A percentile compares a stretch with the other conserved stretches of the same genome.
Evolutionary conservation across 192 early-diverging fungal species (phyloP).

Genomic region (Chytriomyces sp.): DNA sequence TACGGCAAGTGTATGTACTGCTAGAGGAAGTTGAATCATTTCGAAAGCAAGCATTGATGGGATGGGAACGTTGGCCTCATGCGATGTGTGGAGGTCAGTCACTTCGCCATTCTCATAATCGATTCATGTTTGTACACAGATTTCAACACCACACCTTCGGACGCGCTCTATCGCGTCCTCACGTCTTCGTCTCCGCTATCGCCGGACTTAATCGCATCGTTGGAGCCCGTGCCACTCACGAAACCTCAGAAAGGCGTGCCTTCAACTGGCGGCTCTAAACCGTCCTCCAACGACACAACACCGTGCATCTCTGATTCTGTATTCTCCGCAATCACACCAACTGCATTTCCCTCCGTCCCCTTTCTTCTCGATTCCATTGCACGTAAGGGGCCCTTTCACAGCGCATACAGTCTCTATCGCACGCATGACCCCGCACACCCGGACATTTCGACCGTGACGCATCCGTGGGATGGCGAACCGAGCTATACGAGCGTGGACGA

Average conservation of each 20-base stretch:
- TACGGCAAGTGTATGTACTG: conserved; percentile 41
- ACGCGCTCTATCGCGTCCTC: conserved; percentile 24
- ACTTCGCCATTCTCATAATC: background rate
- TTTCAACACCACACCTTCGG: conserved; percentile 30
- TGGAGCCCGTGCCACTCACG: background rate
- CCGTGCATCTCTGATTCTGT: no score
- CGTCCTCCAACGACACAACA: no score
- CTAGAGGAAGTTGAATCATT: conserved; percentile 27
- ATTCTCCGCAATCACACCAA: no score
- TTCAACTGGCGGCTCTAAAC: no score
- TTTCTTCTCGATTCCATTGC: background rate
- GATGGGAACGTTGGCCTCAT: conserved; percentile 21
- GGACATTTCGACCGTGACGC: background rate
- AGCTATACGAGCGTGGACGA: conserved; percentile 32
- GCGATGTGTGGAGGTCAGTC: conserved; percentile 42
- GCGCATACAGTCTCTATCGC: conserved; percentile 5
- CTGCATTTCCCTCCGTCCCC: no score
- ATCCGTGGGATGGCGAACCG: conserved; percentile 38
- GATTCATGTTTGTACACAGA: conserved; percentile 4
- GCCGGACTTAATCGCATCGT: background rate
- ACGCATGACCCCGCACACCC: background rate
- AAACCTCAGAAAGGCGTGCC: background rate
- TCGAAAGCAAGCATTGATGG: background rate
- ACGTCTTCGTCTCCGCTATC: conserved; percentile 1
- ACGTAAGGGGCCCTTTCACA: background rate